Base-by-base conservation (phyloP, 2,329 filamentous ascomycete species). In the Colletotrichum chlorophyti region DNA sequence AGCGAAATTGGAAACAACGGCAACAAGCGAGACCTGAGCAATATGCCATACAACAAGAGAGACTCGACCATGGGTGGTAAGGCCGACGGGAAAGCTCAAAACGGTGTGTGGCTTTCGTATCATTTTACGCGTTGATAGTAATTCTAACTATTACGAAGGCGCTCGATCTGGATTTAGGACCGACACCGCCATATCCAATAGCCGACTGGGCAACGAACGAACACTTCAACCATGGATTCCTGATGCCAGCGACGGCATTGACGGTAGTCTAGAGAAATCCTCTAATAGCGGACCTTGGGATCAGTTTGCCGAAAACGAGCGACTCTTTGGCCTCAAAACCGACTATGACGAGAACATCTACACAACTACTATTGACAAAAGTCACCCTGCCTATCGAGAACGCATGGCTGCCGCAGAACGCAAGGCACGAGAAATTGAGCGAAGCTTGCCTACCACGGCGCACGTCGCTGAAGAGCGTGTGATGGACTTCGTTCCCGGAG, bases 301-400 rank as follows among this genome's bases (percentile, higher is more conserved):
- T 71, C 95, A 99, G 72, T 99, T 99, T 69, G 90, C 91, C 57
- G 88, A 85, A 62, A 98, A 98, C 69, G 91, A 96, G 74, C 83
- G 87, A 53, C 85, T 92, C 26, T 98, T 97, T 69, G 95, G 95
- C 31, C 77, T 96, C 34, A 91, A 87, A 74, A 95, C 90, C 49
- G 92, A 93, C 67, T 99, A 98, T 71, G 88, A 98, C 69, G 95
- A 98, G 75, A 93, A 91, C 66, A 86, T 95, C 38, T 99, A 99
- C 76, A 99, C 95, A 2, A 99, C 95, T 9, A 78, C 85, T 35
- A 96, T 99, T 69, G 87, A 99, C 74, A 91, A 88, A 68, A 90
- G 76, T 63, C 88, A 96, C 66, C 93, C 95, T 1, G 82, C 89
- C 51, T 97, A 96, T 74, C 88, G 85, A 63, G 86, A 91, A 72